These are phyloP conservation scores for Gossypium longicalyx DNA, from an alignment of 345 rosid genomes.

Conservation along the genomic window DNA sequence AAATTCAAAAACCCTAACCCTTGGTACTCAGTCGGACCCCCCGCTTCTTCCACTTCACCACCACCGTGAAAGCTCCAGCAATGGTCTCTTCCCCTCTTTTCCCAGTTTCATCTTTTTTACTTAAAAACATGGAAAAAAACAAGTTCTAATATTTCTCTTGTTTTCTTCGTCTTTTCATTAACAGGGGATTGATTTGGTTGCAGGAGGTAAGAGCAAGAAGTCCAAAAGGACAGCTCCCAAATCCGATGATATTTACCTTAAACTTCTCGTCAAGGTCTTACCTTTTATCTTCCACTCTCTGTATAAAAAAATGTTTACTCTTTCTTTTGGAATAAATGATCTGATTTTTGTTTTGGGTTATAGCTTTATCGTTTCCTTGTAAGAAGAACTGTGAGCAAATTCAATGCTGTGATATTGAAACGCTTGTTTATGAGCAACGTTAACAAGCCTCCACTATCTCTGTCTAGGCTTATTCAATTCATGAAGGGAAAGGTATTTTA, in stretches of 20 bases:
- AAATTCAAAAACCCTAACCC: constrained; percentile 43
- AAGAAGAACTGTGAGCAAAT: constrained; percentile 83
- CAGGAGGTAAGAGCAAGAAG: constrained; percentile 96
- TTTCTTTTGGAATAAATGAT: not conserved
- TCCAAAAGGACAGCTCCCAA: constrained; percentile 79
- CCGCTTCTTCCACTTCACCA: constrained; percentile 8
- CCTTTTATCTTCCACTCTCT: not conserved
- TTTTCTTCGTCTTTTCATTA: constrained; percentile 11
- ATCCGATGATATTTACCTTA: constrained; percentile 91
- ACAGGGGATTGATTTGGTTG: constrained; percentile 88
- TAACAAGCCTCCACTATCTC: constrained; percentile 86
- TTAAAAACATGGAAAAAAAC: not conserved
- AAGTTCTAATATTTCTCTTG: not conserved
- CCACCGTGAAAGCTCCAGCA: constrained; percentile 2
- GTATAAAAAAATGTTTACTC: not conserved
- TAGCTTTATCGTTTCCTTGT: constrained; percentile 85
- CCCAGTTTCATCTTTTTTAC: not conserved
- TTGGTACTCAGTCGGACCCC: not conserved
- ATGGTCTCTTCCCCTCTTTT: constrained; percentile 34
- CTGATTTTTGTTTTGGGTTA: not conserved
- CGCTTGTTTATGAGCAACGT: constrained; percentile 94
- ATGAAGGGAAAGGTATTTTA: constrained; percentile 60
- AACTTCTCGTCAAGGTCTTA: constrained; percentile 85
- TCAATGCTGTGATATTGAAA: constrained; percentile 88
- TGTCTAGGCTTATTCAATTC: constrained; percentile 60